Conservation (phyloP, 164 flowering plant genomes). For the Nelumbo lutea region DNA sequence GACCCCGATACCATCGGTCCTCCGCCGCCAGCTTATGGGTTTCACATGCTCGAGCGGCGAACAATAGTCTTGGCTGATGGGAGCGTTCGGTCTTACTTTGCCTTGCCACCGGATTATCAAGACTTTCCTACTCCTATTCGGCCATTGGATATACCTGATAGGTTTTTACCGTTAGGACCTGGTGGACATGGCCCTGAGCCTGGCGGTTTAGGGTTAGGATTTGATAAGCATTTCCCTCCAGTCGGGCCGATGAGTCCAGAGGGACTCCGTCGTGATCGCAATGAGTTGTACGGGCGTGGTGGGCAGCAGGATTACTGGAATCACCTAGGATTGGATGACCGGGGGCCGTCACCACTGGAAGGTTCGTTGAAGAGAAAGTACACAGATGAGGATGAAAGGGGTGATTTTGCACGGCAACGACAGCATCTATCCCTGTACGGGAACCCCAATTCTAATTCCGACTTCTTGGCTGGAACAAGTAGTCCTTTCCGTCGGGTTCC, state of each 20-base stretch:
- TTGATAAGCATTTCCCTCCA: slow-evolving; percentile 21
- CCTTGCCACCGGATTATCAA: slow-evolving; percentile 82
- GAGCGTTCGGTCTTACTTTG: slow-evolving; percentile 75
- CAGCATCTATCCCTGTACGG: slow-evolving; percentile 61
- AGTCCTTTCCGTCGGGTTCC: slow-evolving; percentile 24
- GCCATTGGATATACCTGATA: slow-evolving; percentile 17
- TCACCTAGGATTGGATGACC: slow-evolving; percentile 41
- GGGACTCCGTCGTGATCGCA: slow-evolving; percentile 23
- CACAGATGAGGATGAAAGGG: slow-evolving; percentile 27
- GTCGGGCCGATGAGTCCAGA: slow-evolving; percentile 31
- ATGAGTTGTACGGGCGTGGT: slow-evolving; percentile 17
- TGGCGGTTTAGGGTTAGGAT: slow-evolving; percentile 14
- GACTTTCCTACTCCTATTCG: slow-evolving; percentile 43
- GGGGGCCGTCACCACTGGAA: slow-evolving; percentile 20
- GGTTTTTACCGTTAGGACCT: slow-evolving; percentile 27
- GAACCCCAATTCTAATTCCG: slow-evolving; percentile 27
- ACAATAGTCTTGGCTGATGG: slow-evolving; percentile 79
- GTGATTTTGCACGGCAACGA: slow-evolving; percentile 45
- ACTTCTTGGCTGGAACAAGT: slow-evolving; percentile 28
- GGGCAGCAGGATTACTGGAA: slow-evolving; percentile 48
- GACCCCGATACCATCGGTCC: slow-evolving; percentile 35
- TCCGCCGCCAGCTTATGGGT: slow-evolving; percentile 64
- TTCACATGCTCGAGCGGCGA: slow-evolving; percentile 94
- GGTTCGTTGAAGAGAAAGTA: slow-evolving; percentile 57
- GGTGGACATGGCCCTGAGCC: slow-evolving; percentile 10